Base-by-base conservation (phyloP, 495 filamentous ascomycete species). In the Trichoderma gamsii region DNA sequence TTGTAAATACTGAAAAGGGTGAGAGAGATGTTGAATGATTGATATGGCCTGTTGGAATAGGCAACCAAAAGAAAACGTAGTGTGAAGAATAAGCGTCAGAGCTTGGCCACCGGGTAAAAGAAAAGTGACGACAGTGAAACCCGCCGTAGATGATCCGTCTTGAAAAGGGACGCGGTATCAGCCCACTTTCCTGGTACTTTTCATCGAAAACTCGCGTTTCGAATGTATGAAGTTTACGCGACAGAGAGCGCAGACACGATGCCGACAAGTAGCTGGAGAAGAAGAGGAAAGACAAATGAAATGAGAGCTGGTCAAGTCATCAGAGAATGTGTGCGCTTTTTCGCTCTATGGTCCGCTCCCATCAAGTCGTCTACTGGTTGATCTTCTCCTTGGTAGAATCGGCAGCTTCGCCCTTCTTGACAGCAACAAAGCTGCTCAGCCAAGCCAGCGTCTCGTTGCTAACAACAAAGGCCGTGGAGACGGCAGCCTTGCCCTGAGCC, bases 401-500 rank as follows among this genome's bases (percentile, higher is more conserved):
- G 78, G 88, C 87, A 43, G 79, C 81, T 72, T 91, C 81, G 29
- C 83, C 81, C 77, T 90, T 90, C 78, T 86, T 85, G 51, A 76
- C 76, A 69, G 81, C 79, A 32, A 92, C 71, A 69, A 83, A 83
- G 41, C 78, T 78, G 73, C 79, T 82, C 46, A 91, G 52, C 80
- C 81, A 88, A 32, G 77, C 77, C 69, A 91, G 77, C 25, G 85
- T 83, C 76, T 94, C 91, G 66, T 81, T 81, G 32, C 86, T 86
- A 66, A 97, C 80, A 43, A 91, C 82, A 66, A 97, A 77, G 15
- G 88, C 83, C 18, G 91, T 92, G 61, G 87, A 88, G 70, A 97
- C 78, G 16, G 89, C 75, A 3, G 93, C 92, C 83, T 92, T 93
- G 70, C 86, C 85, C 49, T 82, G 85, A 15, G 88, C 86, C 32